phyloP scores from a whole-genome alignment of 2,329 filamentous ascomycete species.

The Beauveria varroae region DNA sequence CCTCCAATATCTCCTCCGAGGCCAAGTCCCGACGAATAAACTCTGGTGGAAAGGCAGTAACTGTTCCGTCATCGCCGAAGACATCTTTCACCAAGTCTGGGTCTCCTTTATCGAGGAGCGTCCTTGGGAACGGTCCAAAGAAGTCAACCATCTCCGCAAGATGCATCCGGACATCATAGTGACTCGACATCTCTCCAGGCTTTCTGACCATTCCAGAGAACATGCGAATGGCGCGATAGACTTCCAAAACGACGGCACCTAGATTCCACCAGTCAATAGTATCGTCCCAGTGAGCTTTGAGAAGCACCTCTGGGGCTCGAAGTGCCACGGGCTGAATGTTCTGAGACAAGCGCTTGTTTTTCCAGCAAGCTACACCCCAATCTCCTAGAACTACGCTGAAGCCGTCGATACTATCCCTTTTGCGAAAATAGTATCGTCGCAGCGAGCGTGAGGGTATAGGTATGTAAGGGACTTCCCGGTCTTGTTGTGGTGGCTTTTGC shows the following conservation, averaged over 20 bases:
- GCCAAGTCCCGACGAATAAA: neutral
- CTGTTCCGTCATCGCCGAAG: constrained; percentile 12
- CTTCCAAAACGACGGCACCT: constrained; percentile 15
- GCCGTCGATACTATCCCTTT: neutral
- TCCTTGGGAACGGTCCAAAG: constrained; percentile 14
- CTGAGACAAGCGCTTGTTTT: constrained; percentile 15
- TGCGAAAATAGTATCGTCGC: constrained; percentile 14
- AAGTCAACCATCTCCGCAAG: constrained; percentile 15
- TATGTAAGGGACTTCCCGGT: constrained; percentile 8
- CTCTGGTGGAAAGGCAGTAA: neutral
- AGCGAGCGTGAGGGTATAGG: constrained; percentile 10
- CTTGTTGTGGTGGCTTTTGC: neutral
- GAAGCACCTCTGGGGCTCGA: constrained; percentile 19
- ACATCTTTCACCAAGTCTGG: neutral
- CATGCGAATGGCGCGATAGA: constrained; percentile 14
- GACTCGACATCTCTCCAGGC: neutral
- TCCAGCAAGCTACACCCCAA: constrained; percentile 18
- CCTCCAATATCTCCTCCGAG: constrained; percentile 10
- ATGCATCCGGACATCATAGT: constrained; percentile 14
- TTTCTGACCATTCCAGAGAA: constrained; percentile 9
- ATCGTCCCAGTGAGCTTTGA: constrained; percentile 16
- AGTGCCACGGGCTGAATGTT: constrained; percentile 18
- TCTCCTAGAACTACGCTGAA: constrained; percentile 15
- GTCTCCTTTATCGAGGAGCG: constrained; percentile 12
- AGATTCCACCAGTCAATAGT: constrained; percentile 18